Evolutionary conservation across 306 rosid genomes (phyloP), one percentile per base, ranked within the genome.

Genomic region (Fragaria nilgerrensis): DNA sequence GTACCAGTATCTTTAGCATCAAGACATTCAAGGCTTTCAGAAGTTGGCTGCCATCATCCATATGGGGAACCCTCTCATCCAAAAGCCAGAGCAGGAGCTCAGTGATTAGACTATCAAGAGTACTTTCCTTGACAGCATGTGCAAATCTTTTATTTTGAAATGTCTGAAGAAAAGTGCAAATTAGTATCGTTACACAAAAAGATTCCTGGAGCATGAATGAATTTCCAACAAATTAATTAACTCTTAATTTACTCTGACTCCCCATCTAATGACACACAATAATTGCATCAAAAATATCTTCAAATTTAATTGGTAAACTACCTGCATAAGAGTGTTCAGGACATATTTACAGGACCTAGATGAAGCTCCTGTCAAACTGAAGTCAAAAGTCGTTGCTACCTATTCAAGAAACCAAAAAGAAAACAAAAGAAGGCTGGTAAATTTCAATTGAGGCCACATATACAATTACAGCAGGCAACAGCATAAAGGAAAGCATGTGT

Each of bases 31-130:
- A 79, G 47, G 99, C 99, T 91, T 96, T 96, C 79, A 96, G 80
- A 76, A 96, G 91, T 82, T 96, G 99, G 84, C 99, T 91, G 73
- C 99, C 99, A 83, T 91, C 99, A 79, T 96, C 99, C 98, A 96
- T 93, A 82, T 89, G 97, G 17, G 99, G 97, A 82, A 96, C 99
- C 85, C 97, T 89, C 84, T 96, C 99, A 88, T 96, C 99, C 89
- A 96, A 86, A 81, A 96, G 99, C 99, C 99, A 96, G 73, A 96
- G 90, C 70, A 96, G 91, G 43, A 96, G 98, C 88, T 96, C 99
- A 29, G 99, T 96, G 36, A 92, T 90, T 73, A 96, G 96, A 87
- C 97, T 89, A 84, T 96, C 93, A 71, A 96, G 93, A 77, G 97
- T 96, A 79, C 83, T 86, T 90, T 92, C 98, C 86, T 89, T 90